Conservation (phyloP, 805 yeast species). For the Starmerella bombicola region DNA sequence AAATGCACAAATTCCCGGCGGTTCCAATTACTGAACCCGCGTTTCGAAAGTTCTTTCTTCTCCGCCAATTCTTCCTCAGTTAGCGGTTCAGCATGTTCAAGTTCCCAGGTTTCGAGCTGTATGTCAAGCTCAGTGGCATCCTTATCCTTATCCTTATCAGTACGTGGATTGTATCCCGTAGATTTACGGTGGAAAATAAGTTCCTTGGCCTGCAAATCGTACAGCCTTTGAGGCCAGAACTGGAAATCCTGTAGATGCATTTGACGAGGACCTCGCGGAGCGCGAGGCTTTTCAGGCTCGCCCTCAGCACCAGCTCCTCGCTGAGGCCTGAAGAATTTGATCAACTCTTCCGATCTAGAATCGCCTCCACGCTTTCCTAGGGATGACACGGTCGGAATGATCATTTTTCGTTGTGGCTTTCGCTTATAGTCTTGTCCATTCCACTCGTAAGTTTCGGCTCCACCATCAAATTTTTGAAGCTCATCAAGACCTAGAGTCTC, state of each 20-base stretch:
- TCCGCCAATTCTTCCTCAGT: constrained; percentile 65
- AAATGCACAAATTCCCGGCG: constrained; percentile 80
- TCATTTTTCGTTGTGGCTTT: constrained; percentile 24
- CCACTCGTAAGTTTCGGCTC: constrained; percentile 89
- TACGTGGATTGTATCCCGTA: constrained; percentile 54
- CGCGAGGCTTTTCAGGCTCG: constrained; percentile 29
- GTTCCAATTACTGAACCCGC: constrained; percentile 75
- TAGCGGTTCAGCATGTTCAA: constrained; percentile 63
- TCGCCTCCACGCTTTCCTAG: constrained; percentile 21
- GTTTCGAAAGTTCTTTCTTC: constrained; percentile 44
- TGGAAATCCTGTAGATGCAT: constrained; percentile 79
- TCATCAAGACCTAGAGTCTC: constrained; percentile 84
- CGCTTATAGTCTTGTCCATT: constrained; percentile 78
- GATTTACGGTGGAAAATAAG: constrained; percentile 62
- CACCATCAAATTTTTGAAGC: constrained; percentile 72
- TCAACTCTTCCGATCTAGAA: constrained; percentile 17
- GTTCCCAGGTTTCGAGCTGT: constrained; percentile 53
- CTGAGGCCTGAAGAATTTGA: constrained; percentile 18
- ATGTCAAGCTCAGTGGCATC: constrained; percentile 35
- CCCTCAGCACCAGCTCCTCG: constrained; percentile 4
- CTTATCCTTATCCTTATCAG: constrained; percentile 36
- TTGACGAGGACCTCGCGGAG: constrained; percentile 78
- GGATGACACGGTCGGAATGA: constrained; percentile 26
- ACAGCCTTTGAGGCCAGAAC: constrained; percentile 66
- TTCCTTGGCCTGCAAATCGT: constrained; percentile 69